These are phyloP conservation scores for Sporothrix protearum DNA, from an alignment of 2,329 filamentous ascomycete genomes.

Conservation along the genomic window DNA sequence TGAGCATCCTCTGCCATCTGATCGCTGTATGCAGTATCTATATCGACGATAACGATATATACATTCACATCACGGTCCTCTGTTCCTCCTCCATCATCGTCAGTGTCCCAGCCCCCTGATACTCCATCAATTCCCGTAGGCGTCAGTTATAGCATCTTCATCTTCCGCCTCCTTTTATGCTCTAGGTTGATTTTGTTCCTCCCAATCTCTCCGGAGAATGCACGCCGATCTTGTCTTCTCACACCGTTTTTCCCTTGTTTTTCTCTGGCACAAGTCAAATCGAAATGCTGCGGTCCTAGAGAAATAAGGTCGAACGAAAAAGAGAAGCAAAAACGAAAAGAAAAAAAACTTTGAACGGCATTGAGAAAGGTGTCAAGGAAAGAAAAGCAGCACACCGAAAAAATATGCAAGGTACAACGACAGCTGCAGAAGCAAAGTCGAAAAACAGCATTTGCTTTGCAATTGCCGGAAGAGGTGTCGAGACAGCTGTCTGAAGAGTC, in stretches of 20 bases:
- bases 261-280: conserved; percentile 10
- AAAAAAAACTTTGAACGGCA: background rate
- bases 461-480: background rate
- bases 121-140: background rate
- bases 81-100: background rate
- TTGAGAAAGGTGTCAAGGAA: background rate
- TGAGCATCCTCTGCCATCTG: background rate
- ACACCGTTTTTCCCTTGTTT: background rate
- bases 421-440: background rate
- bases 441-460: background rate
- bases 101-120: background rate
- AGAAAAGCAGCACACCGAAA: background rate
- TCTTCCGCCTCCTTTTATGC: background rate
- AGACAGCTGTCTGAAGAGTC: background rate
- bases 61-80: background rate
- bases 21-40: background rate
- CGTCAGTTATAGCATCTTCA: background rate
- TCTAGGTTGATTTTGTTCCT: background rate
- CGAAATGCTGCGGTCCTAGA: background rate
- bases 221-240: background rate
- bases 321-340: background rate
- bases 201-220: background rate
- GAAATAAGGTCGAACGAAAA: background rate
- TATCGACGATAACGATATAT: background rate
- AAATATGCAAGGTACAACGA: background rate